phyloP scores from a whole-genome alignment of 345 rosid genomes.

The Hirschfeldia incana region DNA sequence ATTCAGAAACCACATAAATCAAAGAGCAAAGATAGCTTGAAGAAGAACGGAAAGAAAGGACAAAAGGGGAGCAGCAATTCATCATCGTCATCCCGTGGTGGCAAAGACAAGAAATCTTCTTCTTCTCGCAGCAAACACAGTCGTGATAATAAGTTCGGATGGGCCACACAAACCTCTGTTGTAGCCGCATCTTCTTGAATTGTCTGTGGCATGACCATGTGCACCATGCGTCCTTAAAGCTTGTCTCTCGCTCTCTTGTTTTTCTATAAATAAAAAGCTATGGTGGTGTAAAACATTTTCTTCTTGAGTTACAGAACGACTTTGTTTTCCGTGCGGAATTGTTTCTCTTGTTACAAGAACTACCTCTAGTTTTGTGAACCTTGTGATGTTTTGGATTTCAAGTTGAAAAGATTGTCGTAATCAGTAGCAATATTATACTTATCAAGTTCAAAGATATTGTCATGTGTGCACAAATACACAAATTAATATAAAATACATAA shows the following conservation, averaged over 20 bases:
- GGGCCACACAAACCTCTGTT: slow-evolving; percentile 46
- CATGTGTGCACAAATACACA: too few relatives aligned
- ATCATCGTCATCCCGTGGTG: slow-evolving; percentile 43
- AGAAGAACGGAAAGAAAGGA: slow-evolving; percentile 75
- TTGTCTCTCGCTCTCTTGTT: neutral
- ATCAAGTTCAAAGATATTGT: too few relatives aligned
- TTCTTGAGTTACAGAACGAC: slow-evolving; percentile 4
- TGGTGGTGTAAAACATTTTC: slow-evolving; percentile 6
- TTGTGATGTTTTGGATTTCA: neutral
- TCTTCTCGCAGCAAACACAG: slow-evolving; percentile 43
- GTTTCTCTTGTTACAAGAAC: neutral
- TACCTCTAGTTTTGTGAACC: neutral
- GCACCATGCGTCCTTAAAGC: neutral
- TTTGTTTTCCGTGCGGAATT: neutral
- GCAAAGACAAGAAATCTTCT: slow-evolving; percentile 63
- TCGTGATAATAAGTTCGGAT: slow-evolving; percentile 34
- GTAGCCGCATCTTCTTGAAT: slow-evolving; percentile 60
- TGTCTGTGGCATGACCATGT: slow-evolving; percentile 8
- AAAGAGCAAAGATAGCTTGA: slow-evolving; percentile 51
- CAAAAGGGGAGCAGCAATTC: slow-evolving; percentile 59
- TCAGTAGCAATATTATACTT: neutral
- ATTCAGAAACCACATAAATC: slow-evolving; percentile 51
- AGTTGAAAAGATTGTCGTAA: neutral
- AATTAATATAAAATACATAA: too few relatives aligned
- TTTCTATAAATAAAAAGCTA: slow-evolving; percentile 27